These are phyloP conservation scores for Erythrophleum fordii DNA, from an alignment of 306 rosid genomes.

Conservation along the genomic window DNA sequence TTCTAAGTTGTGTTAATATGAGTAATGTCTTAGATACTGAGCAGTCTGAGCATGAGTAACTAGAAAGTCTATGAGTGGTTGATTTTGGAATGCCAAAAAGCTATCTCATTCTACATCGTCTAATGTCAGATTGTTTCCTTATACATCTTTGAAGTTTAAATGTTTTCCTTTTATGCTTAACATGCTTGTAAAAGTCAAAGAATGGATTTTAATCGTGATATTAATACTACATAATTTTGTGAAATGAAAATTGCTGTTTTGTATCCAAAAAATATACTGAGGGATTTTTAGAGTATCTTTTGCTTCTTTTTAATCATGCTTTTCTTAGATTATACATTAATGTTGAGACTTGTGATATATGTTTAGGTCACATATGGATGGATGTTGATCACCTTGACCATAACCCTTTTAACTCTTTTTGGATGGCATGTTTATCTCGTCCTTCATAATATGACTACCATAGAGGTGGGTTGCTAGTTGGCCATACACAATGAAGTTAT, in stretches of 20 bases:
- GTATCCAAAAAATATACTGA: neutral
- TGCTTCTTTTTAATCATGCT: conserved; percentile 21
- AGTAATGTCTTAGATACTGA: too few relatives aligned
- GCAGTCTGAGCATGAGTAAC: too few relatives aligned
- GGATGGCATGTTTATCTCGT: conserved; percentile 90
- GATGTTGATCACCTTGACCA: conserved; percentile 55
- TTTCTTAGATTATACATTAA: conserved; percentile 21
- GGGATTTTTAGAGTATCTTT: neutral
- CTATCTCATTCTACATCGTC: neutral
- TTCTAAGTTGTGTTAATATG: too few relatives aligned
- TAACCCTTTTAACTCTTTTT: conserved; percentile 65
- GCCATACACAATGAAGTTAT: conserved; percentile 19
- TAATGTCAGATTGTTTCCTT: neutral
- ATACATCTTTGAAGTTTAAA: neutral
- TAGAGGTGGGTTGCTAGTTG: conserved; percentile 65
- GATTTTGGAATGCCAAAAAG: too few relatives aligned
- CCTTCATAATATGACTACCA: conserved; percentile 83
- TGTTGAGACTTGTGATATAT: conserved; percentile 28
- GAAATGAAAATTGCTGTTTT: neutral
- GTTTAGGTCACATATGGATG: conserved; percentile 65
- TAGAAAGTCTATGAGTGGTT: neutral
- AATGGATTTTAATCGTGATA: neutral
- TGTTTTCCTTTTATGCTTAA: neutral
- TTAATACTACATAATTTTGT: conserved; percentile 16
- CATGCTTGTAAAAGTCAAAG: conserved; percentile 1